Percentiles rank a stretch among this genome's conserved stretches.
Evolutionary conservation across 208 protist genomes (phyloP).

Genomic region (Sergeia podlipaevii): DNA sequence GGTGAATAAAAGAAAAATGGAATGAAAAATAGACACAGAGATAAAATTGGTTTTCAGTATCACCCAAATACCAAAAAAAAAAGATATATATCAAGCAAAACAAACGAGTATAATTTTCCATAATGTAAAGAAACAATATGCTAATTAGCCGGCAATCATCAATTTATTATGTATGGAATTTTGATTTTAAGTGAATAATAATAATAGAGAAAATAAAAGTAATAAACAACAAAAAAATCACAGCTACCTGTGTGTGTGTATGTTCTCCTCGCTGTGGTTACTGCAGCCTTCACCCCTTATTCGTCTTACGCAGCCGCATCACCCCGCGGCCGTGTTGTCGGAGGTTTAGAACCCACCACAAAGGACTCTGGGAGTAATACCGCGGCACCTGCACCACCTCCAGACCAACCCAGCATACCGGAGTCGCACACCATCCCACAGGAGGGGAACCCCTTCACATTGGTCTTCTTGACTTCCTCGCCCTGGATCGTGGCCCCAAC

Average conservation of each 20-base stretch:
- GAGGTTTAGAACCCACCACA: constrained; percentile 23
- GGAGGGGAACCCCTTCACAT: constrained; percentile 64
- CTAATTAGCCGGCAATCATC: too few species aligned
- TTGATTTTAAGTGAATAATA: too few species aligned
- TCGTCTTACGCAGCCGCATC: constrained; percentile 7
- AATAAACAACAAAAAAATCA: neutral
- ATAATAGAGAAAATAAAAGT: too few species aligned
- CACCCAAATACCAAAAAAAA: too few species aligned
- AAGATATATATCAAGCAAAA: too few species aligned
- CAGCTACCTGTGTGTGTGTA: neutral
- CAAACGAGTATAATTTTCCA: too few species aligned
- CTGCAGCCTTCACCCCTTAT: neutral
- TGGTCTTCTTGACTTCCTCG: constrained; percentile 52
- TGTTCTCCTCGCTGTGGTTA: neutral
- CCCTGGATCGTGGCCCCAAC: constrained; percentile 60
- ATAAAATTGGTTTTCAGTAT: too few species aligned
- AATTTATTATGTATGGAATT: too few species aligned
- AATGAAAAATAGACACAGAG: too few species aligned
- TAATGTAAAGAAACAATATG: too few species aligned
- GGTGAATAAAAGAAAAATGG: too few species aligned
- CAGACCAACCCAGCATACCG: constrained; percentile 76
- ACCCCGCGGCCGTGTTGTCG: constrained; percentile 34
- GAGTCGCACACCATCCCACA: constrained; percentile 78
- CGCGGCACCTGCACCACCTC: constrained; percentile 57
- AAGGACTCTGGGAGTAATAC: constrained; percentile 49